Base-by-base conservation (phyloP, 345 rosid genomes). In the Geranium brycei region DNA sequence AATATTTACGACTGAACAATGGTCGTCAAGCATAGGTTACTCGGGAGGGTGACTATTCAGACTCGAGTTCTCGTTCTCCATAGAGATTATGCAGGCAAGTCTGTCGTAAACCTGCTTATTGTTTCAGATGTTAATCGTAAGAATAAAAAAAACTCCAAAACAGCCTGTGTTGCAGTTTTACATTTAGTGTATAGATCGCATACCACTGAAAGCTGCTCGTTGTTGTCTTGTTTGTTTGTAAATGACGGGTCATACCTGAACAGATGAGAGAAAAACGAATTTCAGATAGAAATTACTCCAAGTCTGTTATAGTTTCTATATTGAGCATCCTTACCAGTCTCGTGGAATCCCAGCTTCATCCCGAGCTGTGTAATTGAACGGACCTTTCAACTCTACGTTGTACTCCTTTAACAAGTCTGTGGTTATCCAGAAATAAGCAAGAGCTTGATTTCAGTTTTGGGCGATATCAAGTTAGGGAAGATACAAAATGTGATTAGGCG, bases 331-430 rank as follows among this genome's bases (percentile, higher is more conserved):
- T 72, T 40, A 91, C 98, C 96, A 89, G 61, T 87, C 85, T 63
- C 93, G 87, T 16, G 96, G 96, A 72, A 92, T 86, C 76, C 96
- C 93, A 70, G 96, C 96, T 61, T 82, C 75, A n/a, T 84, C 93
- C 63, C 98, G 81, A 51, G 98, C 93, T 32, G 88, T 74, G 71
- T 89, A 79, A 73, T 92, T 92, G 73, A 92, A 92, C 31, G 98
- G 96, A 51, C 98, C 98, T 70, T 89, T 92, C 76, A 87, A 68
- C 78, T 92, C 95, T 69, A 84, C 89, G 40, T 80, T 71, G 55
- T 87, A 87, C 82, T 87, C 98, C 60, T 73, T 77, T 62, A 89
- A 76, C 76, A 89, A 65, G 62, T 78, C 96, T 89, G 74, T 31
- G 60, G 19, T 28, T 63, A 51, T 40, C 59, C 64, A 38, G 31